These are phyloP conservation scores for Piper betle DNA, from an alignment of 164 flowering plant genomes.

Conservation along the genomic window DNA sequence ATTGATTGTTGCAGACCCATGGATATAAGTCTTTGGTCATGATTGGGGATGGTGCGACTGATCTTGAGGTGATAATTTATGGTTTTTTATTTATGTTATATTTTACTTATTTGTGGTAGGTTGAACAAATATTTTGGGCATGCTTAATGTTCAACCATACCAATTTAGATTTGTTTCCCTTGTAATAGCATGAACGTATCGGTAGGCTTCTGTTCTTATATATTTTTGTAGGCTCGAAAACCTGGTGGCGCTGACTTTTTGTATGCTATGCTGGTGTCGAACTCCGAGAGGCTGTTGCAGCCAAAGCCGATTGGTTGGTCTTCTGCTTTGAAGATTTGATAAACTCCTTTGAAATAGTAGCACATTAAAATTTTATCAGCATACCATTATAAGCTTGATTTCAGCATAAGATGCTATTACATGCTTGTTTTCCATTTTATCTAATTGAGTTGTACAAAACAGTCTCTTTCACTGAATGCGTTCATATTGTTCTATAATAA, in stretches of 20 bases:
- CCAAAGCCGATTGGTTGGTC: constrained; percentile 91
- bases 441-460: neutral
- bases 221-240: constrained; percentile 49
- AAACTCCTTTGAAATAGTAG: constrained; percentile 42
- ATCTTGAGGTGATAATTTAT: constrained; percentile 57
- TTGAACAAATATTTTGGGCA: neutral
- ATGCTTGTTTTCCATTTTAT: neutral
- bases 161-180: too few relatives aligned
- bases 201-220: neutral
- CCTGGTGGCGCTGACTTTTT: constrained; percentile 93
- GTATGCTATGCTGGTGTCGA: constrained; percentile 90
- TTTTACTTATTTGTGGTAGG: neutral
- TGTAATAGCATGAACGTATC: too few relatives aligned
- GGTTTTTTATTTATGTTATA: neutral
- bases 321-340: constrained; percentile 60
- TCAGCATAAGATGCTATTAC: neutral
- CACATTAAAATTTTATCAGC: neutral
- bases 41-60: constrained; percentile 99
- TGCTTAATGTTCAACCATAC: too few relatives aligned
- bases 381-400: neutral
- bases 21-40: constrained; percentile 67
- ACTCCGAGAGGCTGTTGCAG: constrained; percentile 71
- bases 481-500: neutral
- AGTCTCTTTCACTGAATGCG: neutral
- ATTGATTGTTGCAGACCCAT: constrained; percentile 39